Evolutionary conservation across 306 rosid species (phyloP).

Genomic region (Canavalia ensiformis): DNA sequence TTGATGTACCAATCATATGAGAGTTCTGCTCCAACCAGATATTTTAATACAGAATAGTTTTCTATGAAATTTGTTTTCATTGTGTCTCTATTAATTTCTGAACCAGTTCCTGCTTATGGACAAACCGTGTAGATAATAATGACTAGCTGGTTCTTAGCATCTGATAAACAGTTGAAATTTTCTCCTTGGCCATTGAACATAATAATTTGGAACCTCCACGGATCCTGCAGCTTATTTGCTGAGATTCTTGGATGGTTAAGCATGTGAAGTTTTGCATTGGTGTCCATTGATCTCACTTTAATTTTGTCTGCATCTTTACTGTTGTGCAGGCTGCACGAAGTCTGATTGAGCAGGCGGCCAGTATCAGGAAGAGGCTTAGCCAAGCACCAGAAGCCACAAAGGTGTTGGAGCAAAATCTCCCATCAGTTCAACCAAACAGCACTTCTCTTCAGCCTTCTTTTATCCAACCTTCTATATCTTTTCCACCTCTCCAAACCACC

Average conservation of each 20-base stretch:
- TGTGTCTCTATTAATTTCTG: no score
- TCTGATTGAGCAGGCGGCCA: constrained; percentile 66
- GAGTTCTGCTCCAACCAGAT: background rate
- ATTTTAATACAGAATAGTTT: background rate
- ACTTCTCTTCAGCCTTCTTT: constrained; percentile 56
- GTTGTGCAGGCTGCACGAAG: constrained; percentile 66
- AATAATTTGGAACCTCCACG: background rate
- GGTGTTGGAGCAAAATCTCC: constrained; percentile 53
- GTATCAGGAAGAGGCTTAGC: constrained; percentile 58
- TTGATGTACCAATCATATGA: background rate
- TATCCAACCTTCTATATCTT: constrained; percentile 59
- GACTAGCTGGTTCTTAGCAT: background rate
- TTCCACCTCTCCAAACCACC: constrained; percentile 60
- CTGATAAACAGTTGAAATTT: constrained; percentile 25
- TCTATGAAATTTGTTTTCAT: background rate
- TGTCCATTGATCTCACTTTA: background rate
- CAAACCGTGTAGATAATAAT: background rate
- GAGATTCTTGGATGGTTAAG: background rate
- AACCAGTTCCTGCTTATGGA: background rate
- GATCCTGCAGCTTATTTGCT: constrained; percentile 13
- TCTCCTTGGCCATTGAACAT: constrained; percentile 12
- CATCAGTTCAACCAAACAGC: constrained; percentile 56
- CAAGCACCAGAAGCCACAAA: constrained; percentile 58
- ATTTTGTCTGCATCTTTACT: constrained; percentile 11
- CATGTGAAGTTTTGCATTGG: background rate